phyloP scores from a whole-genome alignment of 2,329 filamentous ascomycete species.

The Calonectria hawksworthii region DNA sequence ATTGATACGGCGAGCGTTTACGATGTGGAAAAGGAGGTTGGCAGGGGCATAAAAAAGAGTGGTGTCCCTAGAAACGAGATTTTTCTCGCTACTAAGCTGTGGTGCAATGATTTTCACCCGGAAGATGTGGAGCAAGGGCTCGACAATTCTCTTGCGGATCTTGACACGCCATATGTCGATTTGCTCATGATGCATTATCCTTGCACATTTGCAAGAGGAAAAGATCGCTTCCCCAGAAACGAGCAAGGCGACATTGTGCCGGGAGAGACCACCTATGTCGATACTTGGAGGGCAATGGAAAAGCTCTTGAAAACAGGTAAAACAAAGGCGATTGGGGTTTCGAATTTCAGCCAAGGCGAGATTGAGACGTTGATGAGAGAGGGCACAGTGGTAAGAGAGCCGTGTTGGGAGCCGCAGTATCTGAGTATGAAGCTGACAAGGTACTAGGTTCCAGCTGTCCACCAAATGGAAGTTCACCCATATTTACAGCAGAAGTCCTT shows the following conservation, averaged over 20 bases:
- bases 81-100: slow-evolving; percentile 60
- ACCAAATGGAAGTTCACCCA: slow-evolving; percentile 66
- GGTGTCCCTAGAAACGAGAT: slow-evolving; percentile 60
- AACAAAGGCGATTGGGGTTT: slow-evolving; percentile 60
- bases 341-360: slow-evolving; percentile 66
- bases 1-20: slow-evolving; percentile 50
- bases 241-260: slow-evolving; percentile 25
- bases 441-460: slow-evolving; percentile 37
- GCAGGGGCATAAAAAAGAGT: slow-evolving; percentile 50
- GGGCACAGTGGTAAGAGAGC: slow-evolving; percentile 40
- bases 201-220: slow-evolving; percentile 35
- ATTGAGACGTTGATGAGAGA: slow-evolving; percentile 58
- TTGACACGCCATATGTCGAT: slow-evolving; percentile 48
- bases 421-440: neutral
- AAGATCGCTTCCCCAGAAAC: slow-evolving; percentile 26
- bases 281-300: slow-evolving; percentile 45
- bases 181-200: slow-evolving; percentile 46
- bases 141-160: slow-evolving; percentile 44
- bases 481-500: slow-evolving; percentile 58
- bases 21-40: slow-evolving; percentile 37
- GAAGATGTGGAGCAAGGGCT: slow-evolving; percentile 45
- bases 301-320: slow-evolving; percentile 38
- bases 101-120: slow-evolving; percentile 48
- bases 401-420: neutral
- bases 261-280: slow-evolving; percentile 37